These are phyloP conservation scores for Rhinocladiella similis DNA, from an alignment of 2,329 filamentous ascomycete genomes.

Conservation along the genomic window DNA sequence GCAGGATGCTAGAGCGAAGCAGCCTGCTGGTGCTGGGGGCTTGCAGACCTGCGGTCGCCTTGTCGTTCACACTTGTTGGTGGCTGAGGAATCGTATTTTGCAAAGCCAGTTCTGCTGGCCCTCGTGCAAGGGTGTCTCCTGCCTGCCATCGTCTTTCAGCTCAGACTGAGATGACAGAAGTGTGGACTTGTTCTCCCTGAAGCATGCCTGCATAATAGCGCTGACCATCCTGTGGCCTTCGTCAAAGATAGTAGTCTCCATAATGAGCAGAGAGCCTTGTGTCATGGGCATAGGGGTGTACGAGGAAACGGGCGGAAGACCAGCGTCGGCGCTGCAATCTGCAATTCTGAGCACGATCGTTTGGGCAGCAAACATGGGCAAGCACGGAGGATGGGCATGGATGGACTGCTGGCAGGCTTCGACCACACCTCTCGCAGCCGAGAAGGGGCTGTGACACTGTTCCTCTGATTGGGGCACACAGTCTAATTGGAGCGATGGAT, in stretches of 20 bases:
- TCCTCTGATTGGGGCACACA: constrained; percentile 3
- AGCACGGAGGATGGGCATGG: constrained; percentile 10
- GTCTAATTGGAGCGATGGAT: not conserved
- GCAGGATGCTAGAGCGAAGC: not conserved
- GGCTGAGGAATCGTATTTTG: not conserved
- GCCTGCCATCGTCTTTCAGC: too few relatives aligned
- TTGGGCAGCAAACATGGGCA: not conserved
- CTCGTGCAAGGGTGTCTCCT: too few relatives aligned
- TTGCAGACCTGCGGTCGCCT: too few relatives aligned
- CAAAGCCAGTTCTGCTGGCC: not conserved
- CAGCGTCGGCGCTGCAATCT: not conserved
- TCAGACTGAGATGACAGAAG: not conserved
- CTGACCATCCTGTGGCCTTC: constrained; percentile 22
- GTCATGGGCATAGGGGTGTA: not conserved
- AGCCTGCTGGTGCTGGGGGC: not conserved
- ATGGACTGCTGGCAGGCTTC: constrained; percentile 11
- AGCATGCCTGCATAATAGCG: constrained; percentile 14
- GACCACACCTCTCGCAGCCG: constrained; percentile 13
- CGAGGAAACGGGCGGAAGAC: too few relatives aligned
- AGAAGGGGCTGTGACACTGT: constrained; percentile 9
- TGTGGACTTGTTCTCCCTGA: not conserved
- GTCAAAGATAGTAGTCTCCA: constrained; percentile 14
- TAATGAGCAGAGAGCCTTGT: constrained; percentile 13
- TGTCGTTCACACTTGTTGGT: not conserved
- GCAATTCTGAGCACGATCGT: constrained; percentile 17